Conservation (phyloP, 2,329 filamentous ascomycete species). For the Monosporascus ibericus region DNA sequence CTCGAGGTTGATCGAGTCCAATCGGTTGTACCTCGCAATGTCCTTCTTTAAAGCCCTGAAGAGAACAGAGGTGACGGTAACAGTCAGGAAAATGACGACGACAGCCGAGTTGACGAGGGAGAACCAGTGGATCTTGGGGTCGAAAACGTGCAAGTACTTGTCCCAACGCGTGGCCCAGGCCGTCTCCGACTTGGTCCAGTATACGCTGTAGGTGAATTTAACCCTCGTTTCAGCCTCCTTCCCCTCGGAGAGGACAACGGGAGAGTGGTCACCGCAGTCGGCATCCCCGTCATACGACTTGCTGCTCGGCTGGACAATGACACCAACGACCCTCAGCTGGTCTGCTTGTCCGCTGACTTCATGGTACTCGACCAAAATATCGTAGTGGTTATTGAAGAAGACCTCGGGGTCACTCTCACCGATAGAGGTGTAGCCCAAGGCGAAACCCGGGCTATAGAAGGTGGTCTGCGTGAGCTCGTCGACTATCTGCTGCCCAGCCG, state of each 20-base stretch:
- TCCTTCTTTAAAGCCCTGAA: constrained; percentile 86
- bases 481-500: constrained; percentile 75
- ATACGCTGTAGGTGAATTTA: constrained; percentile 86
- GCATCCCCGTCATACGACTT: constrained; percentile 50
- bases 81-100: constrained; percentile 85
- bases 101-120: constrained; percentile 93
- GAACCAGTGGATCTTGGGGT: constrained; percentile 99
- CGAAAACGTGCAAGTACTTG: constrained; percentile 95
- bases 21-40: constrained; percentile 90
- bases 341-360: constrained; percentile 59
- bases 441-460: constrained; percentile 90
- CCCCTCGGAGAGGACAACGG: constrained; percentile 58
- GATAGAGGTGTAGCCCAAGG: constrained; percentile 54
- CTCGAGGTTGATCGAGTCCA: constrained; percentile 86
- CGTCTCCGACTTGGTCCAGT: constrained; percentile 77
- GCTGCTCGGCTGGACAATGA: constrained; percentile 79
- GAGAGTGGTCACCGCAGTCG: constrained; percentile 57
- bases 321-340: constrained; percentile 83
- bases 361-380: constrained; percentile 91
- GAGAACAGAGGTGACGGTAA: constrained; percentile 89
- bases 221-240: constrained; percentile 55
- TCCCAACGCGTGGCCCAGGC: constrained; percentile 98
- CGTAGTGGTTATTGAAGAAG: constrained; percentile 87
- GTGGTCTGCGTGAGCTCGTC: constrained; percentile 70
- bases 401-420: constrained; percentile 48